Evolutionary conservation across 148 eudicot species (phyloP), one percentile per base, ranked within the genome.

Genomic region (Diospyros lotus): DNA sequence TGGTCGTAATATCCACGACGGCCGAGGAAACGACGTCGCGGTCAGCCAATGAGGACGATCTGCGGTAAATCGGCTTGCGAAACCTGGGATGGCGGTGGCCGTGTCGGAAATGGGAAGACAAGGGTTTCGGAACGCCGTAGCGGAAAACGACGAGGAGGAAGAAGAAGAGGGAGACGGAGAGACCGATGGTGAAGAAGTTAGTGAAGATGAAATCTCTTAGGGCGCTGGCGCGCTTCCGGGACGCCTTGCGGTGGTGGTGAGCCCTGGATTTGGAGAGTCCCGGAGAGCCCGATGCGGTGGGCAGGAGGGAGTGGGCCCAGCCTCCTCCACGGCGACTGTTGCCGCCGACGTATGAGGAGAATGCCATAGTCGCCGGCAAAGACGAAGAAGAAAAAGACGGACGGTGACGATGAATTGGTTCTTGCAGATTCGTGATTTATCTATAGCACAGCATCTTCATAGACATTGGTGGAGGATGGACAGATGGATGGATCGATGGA

Each of bases 1-100:
- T 95, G 9, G 98, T 95, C 5, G 92, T 95, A 0, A 95, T 80
- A 75, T 95, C 98, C 0, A 92, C 98, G 2, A 44, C 69, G 0
- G 94, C 86, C 0, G 80, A 77, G 3, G 80, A 80, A 53, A 77
- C 79, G 50, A 53, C 84, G 76, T 66, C 75, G 67, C 50, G 69
- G 58, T 68, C 74, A 12, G 76, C 77, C 7, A 62, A 59, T 7
- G 79, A 72, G 2, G 84, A 78, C 1, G 79, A 46, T 58, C 78
- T 84, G 2, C 90, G 82, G 28, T 52, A 62, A 6, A 44, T 52
- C 13, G 93, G 79, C 59, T 83, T 91, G 4, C 93, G 70, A 66
- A 68, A 41, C 14, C 82, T 76, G 67, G 56, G 65, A n/a, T 52
- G 44, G 7, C 85, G 84, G 17, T 14, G 5, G 55, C 75, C 75